Percentiles rank a stretch among this genome's conserved stretches.
These are phyloP conservation scores for Trebouxia sp. DNA, from an alignment of 139 green algal genomes.

Conservation along the genomic window DNA sequence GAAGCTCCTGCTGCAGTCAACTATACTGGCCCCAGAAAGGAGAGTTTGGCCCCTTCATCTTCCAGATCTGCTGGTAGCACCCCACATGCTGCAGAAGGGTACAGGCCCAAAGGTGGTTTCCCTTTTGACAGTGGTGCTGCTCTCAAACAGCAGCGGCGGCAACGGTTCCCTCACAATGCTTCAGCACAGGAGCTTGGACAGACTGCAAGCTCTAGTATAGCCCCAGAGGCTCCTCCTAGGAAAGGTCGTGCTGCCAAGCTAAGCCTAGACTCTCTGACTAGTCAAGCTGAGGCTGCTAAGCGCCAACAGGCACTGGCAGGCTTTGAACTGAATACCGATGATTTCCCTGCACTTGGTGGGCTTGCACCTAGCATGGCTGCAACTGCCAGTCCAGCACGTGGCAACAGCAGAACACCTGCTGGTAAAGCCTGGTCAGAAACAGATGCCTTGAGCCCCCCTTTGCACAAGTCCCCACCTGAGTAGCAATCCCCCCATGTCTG, in stretches of 20 bases:
- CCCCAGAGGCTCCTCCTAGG: background rate
- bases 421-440: background rate
- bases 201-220: background rate
- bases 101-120: background rate
- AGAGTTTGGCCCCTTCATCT: background rate
- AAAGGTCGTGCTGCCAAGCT: background rate
- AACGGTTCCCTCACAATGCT: conserved; percentile 21
- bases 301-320: background rate
- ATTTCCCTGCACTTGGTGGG: conserved; percentile 17
- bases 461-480: conserved; percentile 4
- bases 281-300: conserved; percentile 6
- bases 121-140: conserved; percentile 10
- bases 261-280: conserved; percentile 2
- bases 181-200: conserved; percentile 15
- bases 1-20: background rate
- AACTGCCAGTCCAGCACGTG: background rate
- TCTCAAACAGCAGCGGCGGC: background rate
- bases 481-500: too few relatives aligned
- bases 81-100: background rate
- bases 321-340: conserved; percentile 5
- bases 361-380: background rate
- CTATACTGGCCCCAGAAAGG: background rate
- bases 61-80: conserved; percentile 23
- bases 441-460: conserved; percentile 3
- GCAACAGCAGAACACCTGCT: background rate